Evolutionary conservation across 108 stramenopile genomes (phyloP).

Genomic region (Seminavis robusta): DNA sequence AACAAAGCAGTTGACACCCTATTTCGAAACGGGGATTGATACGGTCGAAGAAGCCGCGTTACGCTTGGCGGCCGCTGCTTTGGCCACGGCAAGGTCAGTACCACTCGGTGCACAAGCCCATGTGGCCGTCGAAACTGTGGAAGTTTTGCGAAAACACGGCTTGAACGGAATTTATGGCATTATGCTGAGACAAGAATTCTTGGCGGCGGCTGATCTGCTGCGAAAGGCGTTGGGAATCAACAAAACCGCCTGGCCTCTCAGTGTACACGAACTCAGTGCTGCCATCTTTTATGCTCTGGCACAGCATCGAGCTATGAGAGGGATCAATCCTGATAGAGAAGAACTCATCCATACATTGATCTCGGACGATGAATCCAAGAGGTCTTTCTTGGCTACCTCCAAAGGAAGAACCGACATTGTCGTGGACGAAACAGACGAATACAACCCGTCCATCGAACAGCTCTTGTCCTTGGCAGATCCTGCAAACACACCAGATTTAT

Average conservation of each 20-base stretch:
- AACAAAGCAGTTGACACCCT: slow-evolving; percentile 55
- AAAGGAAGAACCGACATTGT: slow-evolving; percentile 8
- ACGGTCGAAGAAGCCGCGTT: slow-evolving; percentile 66
- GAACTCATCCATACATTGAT: slow-evolving; percentile 65
- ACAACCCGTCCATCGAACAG: too few relatives aligned
- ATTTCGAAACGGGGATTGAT: slow-evolving; percentile 83
- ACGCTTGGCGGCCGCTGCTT: slow-evolving; percentile 65
- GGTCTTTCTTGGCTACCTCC: too few relatives aligned
- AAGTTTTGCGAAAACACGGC: slow-evolving; percentile 88
- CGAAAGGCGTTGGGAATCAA: slow-evolving; percentile 81
- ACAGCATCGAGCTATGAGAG: slow-evolving; percentile 86
- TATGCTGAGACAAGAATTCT: slow-evolving; percentile 87
- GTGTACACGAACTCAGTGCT: slow-evolving; percentile 90
- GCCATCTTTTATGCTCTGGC: slow-evolving; percentile 96
- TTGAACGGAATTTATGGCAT: slow-evolving; percentile 90
- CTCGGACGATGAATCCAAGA: too few relatives aligned
- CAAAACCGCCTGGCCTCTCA: slow-evolving; percentile 83
- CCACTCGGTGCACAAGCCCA: slow-evolving; percentile 86
- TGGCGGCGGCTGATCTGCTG: slow-evolving; percentile 90
- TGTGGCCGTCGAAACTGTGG: slow-evolving; percentile 90
- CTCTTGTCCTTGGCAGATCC: too few relatives aligned
- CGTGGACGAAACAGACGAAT: slow-evolving; percentile 24
- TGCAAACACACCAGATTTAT: too few relatives aligned
- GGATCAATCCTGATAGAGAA: slow-evolving; percentile 82
- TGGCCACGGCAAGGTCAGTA: slow-evolving; percentile 68